Conservation (phyloP, 202 grass and related monocot species). For the Schoenoplectus triqueter region DNA sequence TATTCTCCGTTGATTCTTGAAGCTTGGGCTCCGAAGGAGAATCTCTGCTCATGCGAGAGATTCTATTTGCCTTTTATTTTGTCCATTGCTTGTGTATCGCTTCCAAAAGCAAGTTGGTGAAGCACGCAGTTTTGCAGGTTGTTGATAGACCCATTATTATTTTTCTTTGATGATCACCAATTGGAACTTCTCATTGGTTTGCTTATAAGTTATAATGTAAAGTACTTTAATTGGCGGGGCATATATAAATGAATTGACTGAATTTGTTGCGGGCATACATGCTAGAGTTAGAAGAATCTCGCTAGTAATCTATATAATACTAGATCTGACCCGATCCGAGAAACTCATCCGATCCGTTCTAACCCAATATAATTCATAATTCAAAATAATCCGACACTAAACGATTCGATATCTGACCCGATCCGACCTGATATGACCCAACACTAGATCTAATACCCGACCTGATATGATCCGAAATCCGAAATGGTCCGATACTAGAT, state of each 20-base stretch:
- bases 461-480: no score
- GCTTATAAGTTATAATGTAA: neutral
- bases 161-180: neutral
- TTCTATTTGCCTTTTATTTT: constrained; percentile 28
- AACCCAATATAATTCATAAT: no score
- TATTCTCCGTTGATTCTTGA: constrained; percentile 19
- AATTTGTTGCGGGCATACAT: neutral
- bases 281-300: neutral
- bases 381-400: no score
- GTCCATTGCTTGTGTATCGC: constrained; percentile 19
- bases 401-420: no score
- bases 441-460: no score
- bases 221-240: neutral
- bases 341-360: no score
- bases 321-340: no score
- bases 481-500: no score
- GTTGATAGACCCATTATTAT: neutral
- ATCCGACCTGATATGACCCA: no score
- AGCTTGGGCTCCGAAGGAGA: neutral
- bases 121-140: neutral
- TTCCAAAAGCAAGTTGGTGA: neutral
- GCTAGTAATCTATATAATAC: no score
- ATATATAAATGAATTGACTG: neutral
- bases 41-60: constrained; percentile 23
- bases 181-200: neutral